These are phyloP conservation scores for Parastagonospora avenae DNA, from an alignment of 2,329 filamentous ascomycete genomes.

Conservation along the genomic window DNA sequence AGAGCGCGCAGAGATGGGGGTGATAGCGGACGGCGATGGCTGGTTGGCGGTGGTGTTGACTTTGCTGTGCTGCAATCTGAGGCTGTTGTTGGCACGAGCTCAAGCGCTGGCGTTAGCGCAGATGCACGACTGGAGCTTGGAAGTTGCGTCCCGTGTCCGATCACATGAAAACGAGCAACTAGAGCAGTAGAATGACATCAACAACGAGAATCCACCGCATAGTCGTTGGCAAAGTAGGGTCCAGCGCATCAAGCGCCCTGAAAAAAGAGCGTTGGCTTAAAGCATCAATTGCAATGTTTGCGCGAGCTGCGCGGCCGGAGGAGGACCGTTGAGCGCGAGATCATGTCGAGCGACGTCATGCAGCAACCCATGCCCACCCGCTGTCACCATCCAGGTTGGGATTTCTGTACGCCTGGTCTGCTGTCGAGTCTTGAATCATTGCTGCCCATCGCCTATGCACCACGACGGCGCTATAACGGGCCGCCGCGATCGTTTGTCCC, in stretches of 20 bases:
- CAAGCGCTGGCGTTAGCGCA: background rate
- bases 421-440: no score
- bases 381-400: background rate
- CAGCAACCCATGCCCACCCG: background rate
- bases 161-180: background rate
- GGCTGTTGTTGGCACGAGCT: background rate
- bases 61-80: background rate
- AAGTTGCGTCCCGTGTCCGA: background rate
- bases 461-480: slow-evolving; percentile 1
- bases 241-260: background rate
- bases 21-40: slow-evolving; percentile 16
- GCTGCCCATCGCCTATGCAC: no score
- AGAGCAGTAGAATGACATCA: background rate
- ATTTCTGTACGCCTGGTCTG: background rate
- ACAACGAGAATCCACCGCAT: background rate
- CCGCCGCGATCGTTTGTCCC: slow-evolving; percentile 1
- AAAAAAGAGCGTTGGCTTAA: background rate
- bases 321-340: no score
- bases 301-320: no score
- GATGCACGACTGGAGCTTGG: background rate
- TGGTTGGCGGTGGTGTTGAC: slow-evolving; percentile 8
- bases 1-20: slow-evolving; percentile 18
- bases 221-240: background rate
- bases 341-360: background rate
- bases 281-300: no score